phyloP scores from a whole-genome alignment of 768 basidiomycete species.

The Paxillus rubicundulus region DNA sequence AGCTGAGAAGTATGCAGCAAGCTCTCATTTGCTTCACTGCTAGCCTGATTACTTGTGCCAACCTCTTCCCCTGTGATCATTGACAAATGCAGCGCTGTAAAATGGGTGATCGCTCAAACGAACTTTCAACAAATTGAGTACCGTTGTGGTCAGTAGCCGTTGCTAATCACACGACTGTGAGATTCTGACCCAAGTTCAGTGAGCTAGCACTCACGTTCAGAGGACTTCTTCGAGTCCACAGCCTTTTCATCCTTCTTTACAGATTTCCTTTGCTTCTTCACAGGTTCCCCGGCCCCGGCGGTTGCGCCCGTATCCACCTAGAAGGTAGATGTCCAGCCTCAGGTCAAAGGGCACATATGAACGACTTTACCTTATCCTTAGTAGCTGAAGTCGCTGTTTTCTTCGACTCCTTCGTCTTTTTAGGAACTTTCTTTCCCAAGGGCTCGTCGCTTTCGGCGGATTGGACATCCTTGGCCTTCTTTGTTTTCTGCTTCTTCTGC shows the following conservation, averaged over 20 bases:
- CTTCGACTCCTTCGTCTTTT: constrained; percentile 10
- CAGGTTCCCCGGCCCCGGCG: neutral
- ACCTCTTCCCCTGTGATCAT: constrained; percentile 7
- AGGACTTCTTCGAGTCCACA: neutral
- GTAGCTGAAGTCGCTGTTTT: neutral
- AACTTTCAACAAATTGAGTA: neutral
- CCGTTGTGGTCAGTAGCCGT: constrained; percentile 7
- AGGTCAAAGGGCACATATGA: neutral
- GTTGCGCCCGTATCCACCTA: constrained; percentile 7
- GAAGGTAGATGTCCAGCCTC: constrained; percentile 2
- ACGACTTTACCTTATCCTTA: constrained; percentile 11
- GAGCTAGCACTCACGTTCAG: constrained; percentile 11
- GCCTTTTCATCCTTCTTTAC: constrained; percentile 2
- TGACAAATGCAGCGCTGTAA: neutral
- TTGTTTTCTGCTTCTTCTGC: constrained; percentile 20
- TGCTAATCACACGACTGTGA: neutral
- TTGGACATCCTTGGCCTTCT: constrained; percentile 6
- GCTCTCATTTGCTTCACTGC: neutral
- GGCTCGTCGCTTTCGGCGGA: neutral
- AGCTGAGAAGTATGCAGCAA: neutral
- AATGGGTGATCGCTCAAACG: neutral
- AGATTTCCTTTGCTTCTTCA: constrained; percentile 8
- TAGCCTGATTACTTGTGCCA: neutral
- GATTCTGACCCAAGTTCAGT: neutral
- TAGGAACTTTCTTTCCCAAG: constrained; percentile 8